Base-by-base conservation (phyloP, 768 basidiomycete genomes). In the Rhodotorula babjevae region DNA sequence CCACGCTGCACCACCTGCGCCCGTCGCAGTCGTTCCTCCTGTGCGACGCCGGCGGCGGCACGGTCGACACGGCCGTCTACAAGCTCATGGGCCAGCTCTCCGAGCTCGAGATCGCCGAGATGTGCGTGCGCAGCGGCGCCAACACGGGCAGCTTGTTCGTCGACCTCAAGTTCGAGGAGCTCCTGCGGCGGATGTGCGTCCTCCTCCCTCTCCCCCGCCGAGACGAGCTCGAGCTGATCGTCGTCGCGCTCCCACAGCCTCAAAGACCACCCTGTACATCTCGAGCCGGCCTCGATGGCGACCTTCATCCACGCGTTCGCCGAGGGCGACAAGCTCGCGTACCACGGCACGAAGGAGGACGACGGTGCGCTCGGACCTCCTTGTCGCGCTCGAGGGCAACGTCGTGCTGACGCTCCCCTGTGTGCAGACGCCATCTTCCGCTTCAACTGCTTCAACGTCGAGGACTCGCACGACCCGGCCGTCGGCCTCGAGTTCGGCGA, bases 131-230 rank as follows among this genome's bases (percentile, higher is more conserved):
- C 65, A 91, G 89, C 55, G 92, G 92, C 6, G 89, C 90, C 15
- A 93, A 90, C 78, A 91, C 90, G 76, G 92, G 92, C 25, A 90
- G 89, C 71, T 83, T 94, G 62, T 93, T 93, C 82, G 86, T 93
- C 44, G 92, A 93, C 82, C 82, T 93, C 58, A 86, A 91, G 71
- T 93, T 93, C 83, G 85, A 89, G 42, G 90, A 90, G 73, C 85
- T 94, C 29, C 88, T 94, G 66, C 86, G 85, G 81, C 89, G 84
- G n/a, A 53, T 74, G 73, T 77, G 62, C 25, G 70, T 31, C 84
- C 33, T 93, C 25, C 16, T 25, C 10, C 9, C 19, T 23, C 56
- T 16, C 23, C 9, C 29, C 27, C 18, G 11, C 21, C 36, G 16
- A 10, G 8, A 36, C 36, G 36, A 36, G 5, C 14, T 7, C 2